Conservation (phyloP, 768 basidiomycete genomes). For the Tricholomella constricta region DNA sequence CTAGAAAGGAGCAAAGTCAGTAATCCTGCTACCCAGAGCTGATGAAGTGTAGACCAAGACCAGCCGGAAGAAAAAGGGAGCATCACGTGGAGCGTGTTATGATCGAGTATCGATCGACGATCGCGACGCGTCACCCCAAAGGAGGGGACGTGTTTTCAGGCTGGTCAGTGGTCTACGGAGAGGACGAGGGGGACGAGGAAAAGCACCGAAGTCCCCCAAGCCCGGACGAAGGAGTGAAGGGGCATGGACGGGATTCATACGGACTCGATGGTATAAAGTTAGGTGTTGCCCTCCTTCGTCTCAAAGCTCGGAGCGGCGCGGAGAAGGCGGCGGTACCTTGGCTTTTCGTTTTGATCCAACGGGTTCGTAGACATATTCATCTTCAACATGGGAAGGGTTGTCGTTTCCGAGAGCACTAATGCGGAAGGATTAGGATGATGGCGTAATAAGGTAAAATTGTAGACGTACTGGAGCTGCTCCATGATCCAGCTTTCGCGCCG, state of each 20-base stretch:
- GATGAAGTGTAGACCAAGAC: slow-evolving; percentile 33
- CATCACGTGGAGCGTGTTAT: slow-evolving; percentile 46
- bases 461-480: slow-evolving; percentile 84
- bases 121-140: slow-evolving; percentile 28
- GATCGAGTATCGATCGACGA: slow-evolving; percentile 30
- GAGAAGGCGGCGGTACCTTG: slow-evolving; percentile 88
- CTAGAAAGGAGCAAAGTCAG: slow-evolving; percentile 36
- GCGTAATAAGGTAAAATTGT: background rate
- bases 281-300: slow-evolving; percentile 79
- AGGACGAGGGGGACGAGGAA: slow-evolving; percentile 77
- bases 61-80: slow-evolving; percentile 27
- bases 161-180: slow-evolving; percentile 39
- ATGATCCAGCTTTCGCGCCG: slow-evolving; percentile 90
- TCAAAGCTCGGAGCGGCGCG: slow-evolving; percentile 92
- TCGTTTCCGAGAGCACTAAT: slow-evolving; percentile 73
- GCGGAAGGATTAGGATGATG: background rate
- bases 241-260: slow-evolving; percentile 60
- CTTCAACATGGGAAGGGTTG: slow-evolving; percentile 64
- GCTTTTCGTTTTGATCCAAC: slow-evolving; percentile 69
- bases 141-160: slow-evolving; percentile 38
- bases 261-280: slow-evolving; percentile 64
- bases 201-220: slow-evolving; percentile 84
- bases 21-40: slow-evolving; percentile 17
- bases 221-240: slow-evolving; percentile 83
- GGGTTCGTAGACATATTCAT: slow-evolving; percentile 81